phyloP scores from a whole-genome alignment of 1,284 basidiomycete genomes.

The Boletus semigastroideus region DNA sequence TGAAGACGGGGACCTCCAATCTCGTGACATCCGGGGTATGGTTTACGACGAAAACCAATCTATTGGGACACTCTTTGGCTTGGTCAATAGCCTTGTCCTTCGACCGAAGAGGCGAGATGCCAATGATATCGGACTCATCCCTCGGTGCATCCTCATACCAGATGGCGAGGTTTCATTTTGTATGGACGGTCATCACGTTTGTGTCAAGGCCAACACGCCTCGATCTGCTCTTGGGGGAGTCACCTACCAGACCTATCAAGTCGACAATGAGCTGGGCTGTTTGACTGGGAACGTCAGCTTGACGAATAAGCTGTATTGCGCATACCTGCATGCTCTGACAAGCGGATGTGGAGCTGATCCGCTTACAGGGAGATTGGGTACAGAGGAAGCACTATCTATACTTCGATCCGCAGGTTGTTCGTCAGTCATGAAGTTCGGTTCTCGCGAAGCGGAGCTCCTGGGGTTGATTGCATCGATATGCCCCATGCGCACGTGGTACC shows the following conservation, averaged over 20 bases:
- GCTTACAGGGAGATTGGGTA: conserved; percentile 44
- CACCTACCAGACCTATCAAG: conserved; percentile 37
- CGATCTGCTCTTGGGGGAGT: conserved; percentile 3
- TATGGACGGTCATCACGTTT: conserved; percentile 25
- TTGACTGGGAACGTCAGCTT: conserved; percentile 36
- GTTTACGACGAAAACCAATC: conserved; percentile 30
- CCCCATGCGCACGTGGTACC: conserved; percentile 40
- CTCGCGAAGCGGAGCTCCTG: conserved; percentile 33
- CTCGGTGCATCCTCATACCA: conserved; percentile 41
- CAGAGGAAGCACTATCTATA: conserved; percentile 43
- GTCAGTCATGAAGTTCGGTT: conserved; percentile 38
- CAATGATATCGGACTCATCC: conserved; percentile 1
- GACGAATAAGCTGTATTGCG: conserved; percentile 38
- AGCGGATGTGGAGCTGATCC: conserved; percentile 43
- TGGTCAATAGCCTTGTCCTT: conserved; percentile 42
- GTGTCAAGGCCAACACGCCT: conserved; percentile 20
- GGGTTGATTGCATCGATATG: conserved; percentile 35
- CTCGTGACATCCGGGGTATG: conserved; percentile 20
- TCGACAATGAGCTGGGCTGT: conserved; percentile 40
- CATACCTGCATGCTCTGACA: conserved; percentile 48
- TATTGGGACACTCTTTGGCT: conserved; percentile 27
- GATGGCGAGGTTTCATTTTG: conserved; percentile 33
- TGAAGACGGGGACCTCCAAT: conserved; percentile 29
- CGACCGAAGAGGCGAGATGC: conserved; percentile 16
- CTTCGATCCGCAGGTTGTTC: conserved; percentile 38